These are phyloP conservation scores for Venturia effusa DNA, from an alignment of 2,329 filamentous ascomycete genomes.

Conservation along the genomic window DNA sequence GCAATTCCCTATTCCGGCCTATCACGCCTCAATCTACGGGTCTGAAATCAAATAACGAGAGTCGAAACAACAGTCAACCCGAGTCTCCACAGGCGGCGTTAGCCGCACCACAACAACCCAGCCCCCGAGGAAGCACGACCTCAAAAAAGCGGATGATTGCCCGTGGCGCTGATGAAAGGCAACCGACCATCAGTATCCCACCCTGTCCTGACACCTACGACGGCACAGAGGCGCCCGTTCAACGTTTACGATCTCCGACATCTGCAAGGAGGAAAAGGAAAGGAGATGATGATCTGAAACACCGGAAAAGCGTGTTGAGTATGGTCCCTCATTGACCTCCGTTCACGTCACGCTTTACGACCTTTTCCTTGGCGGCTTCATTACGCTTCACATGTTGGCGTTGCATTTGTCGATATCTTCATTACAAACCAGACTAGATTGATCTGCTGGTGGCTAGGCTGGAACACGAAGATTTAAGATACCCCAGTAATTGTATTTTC, in stretches of 20 bases:
- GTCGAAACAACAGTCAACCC: neutral
- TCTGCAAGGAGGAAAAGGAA: neutral
- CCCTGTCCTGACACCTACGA: neutral
- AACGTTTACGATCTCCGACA: neutral
- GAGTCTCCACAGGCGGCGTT: neutral
- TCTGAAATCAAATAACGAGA: neutral
- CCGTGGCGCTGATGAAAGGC: neutral
- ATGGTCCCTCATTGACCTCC: neutral
- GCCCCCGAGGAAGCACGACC: neutral
- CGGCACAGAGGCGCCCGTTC: neutral
- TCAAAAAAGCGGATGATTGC: slow-evolving; percentile 1
- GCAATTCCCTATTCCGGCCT: slow-evolving; percentile 2
- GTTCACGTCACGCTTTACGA: neutral
- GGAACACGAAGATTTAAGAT: slow-evolving; percentile 1
- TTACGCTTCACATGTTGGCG: neutral
- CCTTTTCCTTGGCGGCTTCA: neutral
- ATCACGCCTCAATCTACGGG: neutral
- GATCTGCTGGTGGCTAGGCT: neutral
- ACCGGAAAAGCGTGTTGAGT: neutral
- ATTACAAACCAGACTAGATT: neutral
- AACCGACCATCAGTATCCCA: neutral
- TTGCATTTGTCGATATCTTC: too few species aligned
- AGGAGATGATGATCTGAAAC: neutral
- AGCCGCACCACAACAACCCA: neutral
- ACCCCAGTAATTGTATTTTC: slow-evolving; percentile 1